These are phyloP conservation scores for Neurospora sublineolata DNA, from an alignment of 495 filamentous ascomycete genomes.

Conservation along the genomic window DNA sequence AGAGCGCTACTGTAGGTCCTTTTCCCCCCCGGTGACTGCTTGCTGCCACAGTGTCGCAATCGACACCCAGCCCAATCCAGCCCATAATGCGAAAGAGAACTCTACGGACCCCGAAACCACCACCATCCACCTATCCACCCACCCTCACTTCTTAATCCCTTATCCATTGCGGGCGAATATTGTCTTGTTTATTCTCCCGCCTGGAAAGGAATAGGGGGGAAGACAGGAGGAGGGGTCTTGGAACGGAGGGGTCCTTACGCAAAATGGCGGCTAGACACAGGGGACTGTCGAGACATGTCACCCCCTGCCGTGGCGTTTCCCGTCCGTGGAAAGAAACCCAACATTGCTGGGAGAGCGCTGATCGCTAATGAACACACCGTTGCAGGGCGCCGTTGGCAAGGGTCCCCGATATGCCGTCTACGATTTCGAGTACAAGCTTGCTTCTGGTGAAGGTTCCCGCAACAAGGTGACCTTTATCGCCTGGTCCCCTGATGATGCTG, in stretches of 20 bases:
- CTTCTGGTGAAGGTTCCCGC: constrained; percentile 68
- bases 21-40: background rate
- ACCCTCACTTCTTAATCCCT: background rate
- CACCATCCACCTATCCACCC: background rate
- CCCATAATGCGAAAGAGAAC: background rate
- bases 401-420: constrained; percentile 90
- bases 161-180: background rate
- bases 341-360: background rate
- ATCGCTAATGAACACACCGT: constrained; percentile 2
- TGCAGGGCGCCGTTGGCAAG: constrained; percentile 48
- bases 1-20: constrained; percentile 29
- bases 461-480: constrained; percentile 94
- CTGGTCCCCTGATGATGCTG: constrained; percentile 80
- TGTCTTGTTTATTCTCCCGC: background rate
- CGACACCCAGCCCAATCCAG: background rate
- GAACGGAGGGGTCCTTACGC: background rate
- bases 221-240: background rate
- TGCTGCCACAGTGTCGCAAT: background rate
- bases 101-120: background rate
- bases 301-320: background rate
- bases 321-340: background rate
- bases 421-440: constrained; percentile 74
- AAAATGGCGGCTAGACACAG: background rate
- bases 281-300: background rate
- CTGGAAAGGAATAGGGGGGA: background rate